Percentiles rank a stretch among this genome's conserved stretches.
Evolutionary conservation across 106 monocot genomes (phyloP).

Genomic region (Apostasia ramifera): DNA sequence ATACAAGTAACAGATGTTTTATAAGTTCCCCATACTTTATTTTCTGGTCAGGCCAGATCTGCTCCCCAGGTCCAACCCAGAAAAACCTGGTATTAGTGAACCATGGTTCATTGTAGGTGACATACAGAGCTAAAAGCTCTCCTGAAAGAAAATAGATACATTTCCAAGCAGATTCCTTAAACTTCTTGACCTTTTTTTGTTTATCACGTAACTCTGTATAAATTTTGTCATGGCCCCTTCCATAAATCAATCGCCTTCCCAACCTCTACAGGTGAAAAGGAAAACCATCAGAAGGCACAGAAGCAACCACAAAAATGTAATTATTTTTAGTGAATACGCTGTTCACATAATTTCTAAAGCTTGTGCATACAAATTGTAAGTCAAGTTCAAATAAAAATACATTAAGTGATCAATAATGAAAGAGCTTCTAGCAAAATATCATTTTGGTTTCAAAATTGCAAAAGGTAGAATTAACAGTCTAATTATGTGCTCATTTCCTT

Average conservation of each 20-base stretch:
- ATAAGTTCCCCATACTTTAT: constrained; percentile 51
- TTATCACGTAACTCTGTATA: constrained; percentile 34
- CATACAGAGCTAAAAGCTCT: constrained; percentile 55
- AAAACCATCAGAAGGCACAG: too few species aligned
- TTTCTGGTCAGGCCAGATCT: constrained; percentile 83
- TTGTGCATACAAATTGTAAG: too few species aligned
- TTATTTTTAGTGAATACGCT: too few species aligned
- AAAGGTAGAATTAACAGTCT: too few species aligned
- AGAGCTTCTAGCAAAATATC: too few species aligned
- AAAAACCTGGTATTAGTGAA: constrained; percentile 72
- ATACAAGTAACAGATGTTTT: neutral
- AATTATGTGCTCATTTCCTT: too few species aligned
- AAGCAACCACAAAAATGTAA: too few species aligned
- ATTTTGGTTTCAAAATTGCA: too few species aligned
- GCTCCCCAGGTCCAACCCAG: constrained; percentile 90
- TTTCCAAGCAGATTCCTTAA: constrained; percentile 97
- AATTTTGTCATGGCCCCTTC: constrained; percentile 40
- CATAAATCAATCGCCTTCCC: constrained; percentile 47
- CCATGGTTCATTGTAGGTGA: constrained; percentile 89
- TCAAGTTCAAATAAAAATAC: too few species aligned
- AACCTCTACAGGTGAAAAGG: constrained; percentile 25
- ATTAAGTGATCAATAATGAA: too few species aligned
- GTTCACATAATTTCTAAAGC: too few species aligned
- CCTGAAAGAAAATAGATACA: constrained; percentile 72
- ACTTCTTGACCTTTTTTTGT: constrained; percentile 69